phyloP scores from a whole-genome alignment of 352 stramenopile species.

The Pythium rishiriense region DNA sequence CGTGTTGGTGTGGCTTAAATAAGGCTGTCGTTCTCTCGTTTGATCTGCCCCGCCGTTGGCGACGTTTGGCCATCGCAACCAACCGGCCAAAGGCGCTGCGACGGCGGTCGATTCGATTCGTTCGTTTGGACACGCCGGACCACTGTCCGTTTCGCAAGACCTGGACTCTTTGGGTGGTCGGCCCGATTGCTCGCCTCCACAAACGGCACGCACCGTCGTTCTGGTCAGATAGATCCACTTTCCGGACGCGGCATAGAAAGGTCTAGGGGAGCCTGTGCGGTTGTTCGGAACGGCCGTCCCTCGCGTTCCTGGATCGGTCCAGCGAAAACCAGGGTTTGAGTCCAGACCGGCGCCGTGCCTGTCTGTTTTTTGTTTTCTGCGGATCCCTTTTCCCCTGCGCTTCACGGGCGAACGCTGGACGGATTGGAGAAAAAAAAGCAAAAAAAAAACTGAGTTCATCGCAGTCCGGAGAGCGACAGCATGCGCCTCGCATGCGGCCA shows the following conservation, averaged over 20 bases:
- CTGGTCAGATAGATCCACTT: slow-evolving; percentile 32
- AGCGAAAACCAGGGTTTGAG: slow-evolving; percentile 21
- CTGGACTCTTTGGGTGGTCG: neutral
- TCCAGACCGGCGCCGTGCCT: slow-evolving; percentile 12
- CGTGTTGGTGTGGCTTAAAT: neutral
- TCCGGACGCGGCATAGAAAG: slow-evolving; percentile 18
- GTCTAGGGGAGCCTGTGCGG: slow-evolving; percentile 6
- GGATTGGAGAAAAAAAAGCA: slow-evolving; percentile 7
- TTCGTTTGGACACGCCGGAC: too few species aligned
- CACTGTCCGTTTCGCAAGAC: neutral
- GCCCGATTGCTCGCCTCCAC: slow-evolving; percentile 3
- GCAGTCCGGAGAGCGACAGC: neutral
- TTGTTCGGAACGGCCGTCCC: neutral
- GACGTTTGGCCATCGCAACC: neutral
- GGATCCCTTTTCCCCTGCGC: slow-evolving; percentile 4
- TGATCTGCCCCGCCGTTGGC: neutral
- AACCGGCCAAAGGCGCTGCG: too few species aligned
- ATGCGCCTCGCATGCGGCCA: slow-evolving; percentile 16
- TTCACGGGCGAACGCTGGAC: slow-evolving; percentile 18
- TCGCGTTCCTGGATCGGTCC: slow-evolving; percentile 17
- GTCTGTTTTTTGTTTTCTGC: slow-evolving; percentile 27
- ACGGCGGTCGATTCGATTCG: too few species aligned
- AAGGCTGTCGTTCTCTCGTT: too few species aligned
- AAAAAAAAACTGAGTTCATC: slow-evolving; percentile 19
- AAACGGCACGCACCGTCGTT: slow-evolving; percentile 1